These are phyloP conservation scores for Albatrellus sp. DNA, from an alignment of 1,284 basidiomycete species.

Conservation along the genomic window DNA sequence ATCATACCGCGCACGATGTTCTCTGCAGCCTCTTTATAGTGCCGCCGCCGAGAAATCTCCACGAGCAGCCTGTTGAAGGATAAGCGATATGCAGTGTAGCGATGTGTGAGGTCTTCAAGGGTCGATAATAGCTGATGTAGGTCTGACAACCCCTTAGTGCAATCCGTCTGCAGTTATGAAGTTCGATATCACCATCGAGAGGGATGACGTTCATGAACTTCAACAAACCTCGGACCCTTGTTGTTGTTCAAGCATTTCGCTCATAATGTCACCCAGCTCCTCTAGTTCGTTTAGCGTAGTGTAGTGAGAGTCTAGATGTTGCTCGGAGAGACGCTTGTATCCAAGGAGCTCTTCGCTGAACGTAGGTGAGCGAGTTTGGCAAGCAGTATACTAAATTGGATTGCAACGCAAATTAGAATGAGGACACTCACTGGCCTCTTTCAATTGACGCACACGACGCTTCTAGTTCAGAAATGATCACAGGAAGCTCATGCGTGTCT, in stretches of 20 bases:
- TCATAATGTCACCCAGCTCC: conserved; percentile 65
- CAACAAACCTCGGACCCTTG: conserved; percentile 45
- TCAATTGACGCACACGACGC: conserved; percentile 38
- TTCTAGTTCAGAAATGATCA: conserved; percentile 61
- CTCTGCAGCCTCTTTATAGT: conserved; percentile 52
- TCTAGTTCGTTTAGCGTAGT: conserved; percentile 52
- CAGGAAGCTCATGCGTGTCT: conserved; percentile 62
- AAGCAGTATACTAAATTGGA: background rate
- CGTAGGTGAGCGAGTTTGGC: background rate
- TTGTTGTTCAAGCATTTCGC: conserved; percentile 59
- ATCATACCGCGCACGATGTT: conserved; percentile 55
- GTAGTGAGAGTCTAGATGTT: conserved; percentile 34
- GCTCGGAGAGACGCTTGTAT: conserved; percentile 29
- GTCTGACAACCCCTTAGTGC: conserved; percentile 35
- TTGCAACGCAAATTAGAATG: background rate
- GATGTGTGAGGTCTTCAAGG: conserved; percentile 49
- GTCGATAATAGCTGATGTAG: conserved; percentile 49
- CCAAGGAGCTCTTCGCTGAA: conserved; percentile 36
- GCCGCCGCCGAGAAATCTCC: conserved; percentile 56
- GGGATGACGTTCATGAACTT: background rate
- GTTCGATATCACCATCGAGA: background rate
- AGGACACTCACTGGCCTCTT: conserved; percentile 36
- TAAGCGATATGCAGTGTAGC: conserved; percentile 51
- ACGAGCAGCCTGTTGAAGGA: conserved; percentile 61
- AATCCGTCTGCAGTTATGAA: conserved; percentile 27